Conservation (phyloP, 1,284 basidiomycete genomes). For the Phenoliferia sp. region DNA sequence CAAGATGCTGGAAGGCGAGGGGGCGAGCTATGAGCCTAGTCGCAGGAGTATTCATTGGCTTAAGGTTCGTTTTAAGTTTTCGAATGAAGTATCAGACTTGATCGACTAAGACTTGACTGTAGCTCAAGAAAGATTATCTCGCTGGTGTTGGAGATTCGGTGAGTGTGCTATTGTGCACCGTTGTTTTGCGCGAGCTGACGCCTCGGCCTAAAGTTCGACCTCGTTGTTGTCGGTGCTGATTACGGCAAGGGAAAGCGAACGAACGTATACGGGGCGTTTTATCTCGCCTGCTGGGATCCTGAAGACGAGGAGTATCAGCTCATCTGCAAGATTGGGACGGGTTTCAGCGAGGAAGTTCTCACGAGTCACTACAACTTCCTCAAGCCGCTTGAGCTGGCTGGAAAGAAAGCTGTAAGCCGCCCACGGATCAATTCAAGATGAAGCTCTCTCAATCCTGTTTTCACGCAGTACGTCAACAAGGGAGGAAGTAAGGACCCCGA, state of each 20-base stretch:
- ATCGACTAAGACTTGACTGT: slow-evolving; percentile 10
- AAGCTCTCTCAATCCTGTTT: slow-evolving; percentile 50
- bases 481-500: slow-evolving; percentile 38
- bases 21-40: slow-evolving; percentile 92
- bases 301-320: slow-evolving; percentile 90
- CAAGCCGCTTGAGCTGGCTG: background rate
- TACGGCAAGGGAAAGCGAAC: slow-evolving; percentile 98
- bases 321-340: slow-evolving; percentile 98
- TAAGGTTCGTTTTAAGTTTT: slow-evolving; percentile 57
- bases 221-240: slow-evolving; percentile 94
- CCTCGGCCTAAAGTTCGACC: slow-evolving; percentile 56
- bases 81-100: background rate
- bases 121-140: slow-evolving; percentile 97
- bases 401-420: background rate
- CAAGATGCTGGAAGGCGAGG: slow-evolving; percentile 89
- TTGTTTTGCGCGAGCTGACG: background rate
- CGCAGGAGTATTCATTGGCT: slow-evolving; percentile 95
- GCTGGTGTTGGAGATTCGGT: slow-evolving; percentile 90
- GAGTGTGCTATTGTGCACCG: background rate
- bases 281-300: slow-evolving; percentile 87
- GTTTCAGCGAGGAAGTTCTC: slow-evolving; percentile 88
- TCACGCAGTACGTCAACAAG: background rate
- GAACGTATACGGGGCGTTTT: slow-evolving; percentile 90
- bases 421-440: slow-evolving; percentile 53
- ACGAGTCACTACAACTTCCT: slow-evolving; percentile 64